phyloP scores from a whole-genome alignment of 1,139 yeast species.

The Sugiyamaella novakii region DNA sequence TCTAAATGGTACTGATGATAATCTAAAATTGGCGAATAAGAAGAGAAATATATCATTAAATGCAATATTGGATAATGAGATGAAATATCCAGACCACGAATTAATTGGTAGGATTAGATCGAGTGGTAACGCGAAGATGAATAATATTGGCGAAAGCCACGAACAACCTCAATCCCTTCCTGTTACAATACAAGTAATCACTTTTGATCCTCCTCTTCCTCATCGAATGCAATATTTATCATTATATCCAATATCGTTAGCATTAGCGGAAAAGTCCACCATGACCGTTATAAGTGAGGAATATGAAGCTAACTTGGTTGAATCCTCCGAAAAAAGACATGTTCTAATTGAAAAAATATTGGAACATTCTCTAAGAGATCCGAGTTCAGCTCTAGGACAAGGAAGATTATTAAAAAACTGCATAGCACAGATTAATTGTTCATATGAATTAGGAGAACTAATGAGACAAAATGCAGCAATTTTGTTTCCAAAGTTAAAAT shows the following conservation, averaged over 20 bases:
- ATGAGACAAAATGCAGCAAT: conserved; percentile 36
- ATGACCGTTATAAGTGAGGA: conserved; percentile 36
- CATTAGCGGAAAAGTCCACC: conserved; percentile 49
- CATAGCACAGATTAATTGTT: conserved; percentile 41
- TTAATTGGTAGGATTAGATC: conserved; percentile 6
- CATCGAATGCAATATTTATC: conserved; percentile 79
- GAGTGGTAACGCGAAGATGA: too few species aligned
- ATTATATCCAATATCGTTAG: conserved; percentile 67
- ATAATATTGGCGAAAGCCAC: too few species aligned
- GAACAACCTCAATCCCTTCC: too few species aligned
- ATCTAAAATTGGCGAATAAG: conserved; percentile 1
- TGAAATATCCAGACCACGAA: conserved; percentile 24
- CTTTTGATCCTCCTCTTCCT: conserved; percentile 75
- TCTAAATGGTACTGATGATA: conserved; percentile 25
- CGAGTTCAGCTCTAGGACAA: conserved; percentile 11
- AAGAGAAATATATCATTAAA: conserved; percentile 3
- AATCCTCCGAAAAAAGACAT: conserved; percentile 26
- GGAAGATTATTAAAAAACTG: conserved; percentile 31
- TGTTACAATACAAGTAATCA: conserved; percentile 43
- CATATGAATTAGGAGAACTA: conserved; percentile 38
- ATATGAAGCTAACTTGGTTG: conserved; percentile 39
- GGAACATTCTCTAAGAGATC: conserved; percentile 27
- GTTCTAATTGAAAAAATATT: conserved; percentile 29
- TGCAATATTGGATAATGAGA: conserved; percentile 17
- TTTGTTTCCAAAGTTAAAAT: conserved; percentile 36